These are phyloP conservation scores for Beta vulgaris DNA, from an alignment of 148 eudicot genomes.

Conservation along the genomic window DNA sequence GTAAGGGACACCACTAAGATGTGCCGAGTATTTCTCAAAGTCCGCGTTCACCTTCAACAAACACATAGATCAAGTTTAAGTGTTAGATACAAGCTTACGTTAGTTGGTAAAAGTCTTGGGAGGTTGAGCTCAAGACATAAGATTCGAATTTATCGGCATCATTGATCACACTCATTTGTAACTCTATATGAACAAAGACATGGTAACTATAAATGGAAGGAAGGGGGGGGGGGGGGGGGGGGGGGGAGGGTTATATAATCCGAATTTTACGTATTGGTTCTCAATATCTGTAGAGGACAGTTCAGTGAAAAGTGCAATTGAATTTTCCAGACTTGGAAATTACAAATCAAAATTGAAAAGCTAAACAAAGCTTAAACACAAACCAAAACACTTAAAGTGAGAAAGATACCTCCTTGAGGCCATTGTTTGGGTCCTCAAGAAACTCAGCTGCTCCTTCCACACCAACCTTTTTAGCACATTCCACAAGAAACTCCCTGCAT, in stretches of 20 bases:
- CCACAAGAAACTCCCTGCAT: slow-evolving; percentile 68
- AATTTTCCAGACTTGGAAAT: too few species aligned
- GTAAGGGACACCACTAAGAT: slow-evolving; percentile 62
- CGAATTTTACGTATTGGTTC: too few species aligned
- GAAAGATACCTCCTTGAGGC: slow-evolving; percentile 59
- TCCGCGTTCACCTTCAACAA: slow-evolving; percentile 66
- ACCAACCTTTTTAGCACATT: slow-evolving; percentile 67
- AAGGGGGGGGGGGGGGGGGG: too few species aligned
- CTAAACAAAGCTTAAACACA: background rate
- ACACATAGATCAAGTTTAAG: slow-evolving; percentile 2
- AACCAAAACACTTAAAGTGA: background rate
- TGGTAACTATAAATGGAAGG: too few species aligned
- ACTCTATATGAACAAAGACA: too few species aligned
- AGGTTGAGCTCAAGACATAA: background rate
- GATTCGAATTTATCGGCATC: too few species aligned
- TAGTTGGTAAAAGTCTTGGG: background rate
- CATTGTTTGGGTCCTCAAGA: slow-evolving; percentile 67
- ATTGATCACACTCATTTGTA: too few species aligned
- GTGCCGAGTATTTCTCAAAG: slow-evolving; percentile 45
- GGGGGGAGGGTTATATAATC: too few species aligned
- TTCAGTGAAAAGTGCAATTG: too few species aligned
- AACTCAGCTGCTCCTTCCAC: slow-evolving; percentile 81
- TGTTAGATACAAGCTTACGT: background rate
- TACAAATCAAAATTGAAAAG: too few species aligned
- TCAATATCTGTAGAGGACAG: too few species aligned